These are phyloP conservation scores for Rhodosporidiobolus sp. DNA, from an alignment of 768 basidiomycete genomes.

Conservation along the genomic window DNA sequence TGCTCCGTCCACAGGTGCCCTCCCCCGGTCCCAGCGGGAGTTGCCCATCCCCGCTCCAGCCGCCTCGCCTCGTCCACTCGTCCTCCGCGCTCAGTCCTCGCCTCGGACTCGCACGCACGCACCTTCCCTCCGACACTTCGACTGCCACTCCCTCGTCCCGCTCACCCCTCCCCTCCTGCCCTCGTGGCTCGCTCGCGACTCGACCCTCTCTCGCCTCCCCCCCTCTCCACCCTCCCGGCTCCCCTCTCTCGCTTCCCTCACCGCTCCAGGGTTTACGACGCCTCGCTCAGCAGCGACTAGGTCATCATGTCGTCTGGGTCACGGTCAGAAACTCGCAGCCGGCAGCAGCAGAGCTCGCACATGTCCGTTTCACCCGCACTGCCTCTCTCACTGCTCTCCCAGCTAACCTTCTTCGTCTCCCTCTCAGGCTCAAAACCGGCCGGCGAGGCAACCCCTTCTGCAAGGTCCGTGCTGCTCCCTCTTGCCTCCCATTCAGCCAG, in stretches of 20 bases:
- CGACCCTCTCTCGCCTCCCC: background rate
- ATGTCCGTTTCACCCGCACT: conserved; percentile 23
- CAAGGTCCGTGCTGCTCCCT: conserved; percentile 40
- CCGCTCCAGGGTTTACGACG: no score
- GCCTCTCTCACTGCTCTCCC: background rate
- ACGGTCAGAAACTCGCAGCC: conserved; percentile 25
- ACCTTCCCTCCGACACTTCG: background rate
- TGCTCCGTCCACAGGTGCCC: background rate
- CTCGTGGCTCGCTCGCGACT: background rate
- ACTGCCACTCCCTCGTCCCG: background rate
- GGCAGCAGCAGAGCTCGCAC: conserved; percentile 43
- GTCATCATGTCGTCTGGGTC: conserved; percentile 24
- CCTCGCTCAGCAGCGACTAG: no score
- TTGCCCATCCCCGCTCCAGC: background rate
- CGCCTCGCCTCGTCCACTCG: background rate
- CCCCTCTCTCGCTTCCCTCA: background rate
- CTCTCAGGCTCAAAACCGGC: conserved; percentile 43
- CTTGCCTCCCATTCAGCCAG: background rate
- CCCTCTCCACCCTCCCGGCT: background rate
- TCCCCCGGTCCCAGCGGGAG: background rate
- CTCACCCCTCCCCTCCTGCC: background rate
- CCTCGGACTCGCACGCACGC: background rate
- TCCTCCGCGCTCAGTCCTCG: background rate
- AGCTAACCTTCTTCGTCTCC: background rate
- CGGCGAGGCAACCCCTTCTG: conserved; percentile 45